Base-by-base conservation (phyloP, 306 rosid species). In the Quercus gilva region DNA sequence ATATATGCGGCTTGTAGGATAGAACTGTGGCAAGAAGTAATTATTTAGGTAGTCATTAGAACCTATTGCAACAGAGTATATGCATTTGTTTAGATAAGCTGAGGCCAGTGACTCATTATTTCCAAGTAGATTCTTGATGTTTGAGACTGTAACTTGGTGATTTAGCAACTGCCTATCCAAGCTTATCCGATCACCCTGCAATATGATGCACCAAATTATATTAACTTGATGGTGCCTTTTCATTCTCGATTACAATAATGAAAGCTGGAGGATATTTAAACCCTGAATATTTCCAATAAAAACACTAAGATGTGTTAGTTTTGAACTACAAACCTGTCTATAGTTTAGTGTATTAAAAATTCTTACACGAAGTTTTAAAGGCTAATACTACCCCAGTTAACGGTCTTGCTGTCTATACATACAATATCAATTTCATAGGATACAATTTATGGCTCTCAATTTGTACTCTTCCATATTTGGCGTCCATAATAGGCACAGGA, bases 171-270 rank as follows among this genome's bases (percentile, higher is more conserved):
- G 84, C 35, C 13, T 3, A 31, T 58, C 6, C 63, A 85, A 18
- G 35, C 76, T 43, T 49, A 73, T 53, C 12, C 31, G 20, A 74
- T 33, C 21, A 15, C 88, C 88, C 88, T 85, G 68, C 78, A 43
- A 67, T 3, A 49, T 15, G 49, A 67, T 12, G 1, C 33, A 67
- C 21, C 17, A 8, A 63, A 63, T 63, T 12, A 25, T 61, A 12
- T 61, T 61, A 5, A 59, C 26, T 8, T 21, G 65, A 4, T 59
- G 13, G 65, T 20, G 17, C 53, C 17, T 23, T 10, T 58, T 18
- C 13, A 21, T 58, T n/a, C 26, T 20, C 6, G 11, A 37, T 37
- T 37, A 37, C 45, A 37, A 37, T 7, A 37, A 37, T 37, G 45
- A 37, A 37, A 37, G 45, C 3, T 37, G 2, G 3, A 37, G 45